phyloP scores from a whole-genome alignment of 768 basidiomycete genomes.

The Kwoniella bestiolae region DNA sequence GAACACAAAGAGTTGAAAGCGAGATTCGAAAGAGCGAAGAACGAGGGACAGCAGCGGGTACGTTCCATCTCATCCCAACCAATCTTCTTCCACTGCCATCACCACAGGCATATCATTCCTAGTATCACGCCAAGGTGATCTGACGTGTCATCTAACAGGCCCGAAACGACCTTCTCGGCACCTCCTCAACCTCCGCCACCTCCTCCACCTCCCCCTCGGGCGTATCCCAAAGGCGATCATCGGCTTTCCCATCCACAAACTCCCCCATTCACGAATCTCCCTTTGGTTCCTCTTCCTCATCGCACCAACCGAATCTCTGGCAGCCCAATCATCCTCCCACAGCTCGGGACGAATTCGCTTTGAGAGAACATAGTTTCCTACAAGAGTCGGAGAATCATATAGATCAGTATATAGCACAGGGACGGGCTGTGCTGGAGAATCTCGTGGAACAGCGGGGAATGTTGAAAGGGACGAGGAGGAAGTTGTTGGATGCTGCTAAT shows the following conservation, averaged over 20 bases:
- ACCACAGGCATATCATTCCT: too few relatives aligned
- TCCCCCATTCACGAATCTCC: conserved; percentile 79
- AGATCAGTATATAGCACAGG: conserved; percentile 91
- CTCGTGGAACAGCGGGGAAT: conserved; percentile 89
- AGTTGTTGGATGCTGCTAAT: conserved; percentile 86
- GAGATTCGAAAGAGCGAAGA: conserved; percentile 80
- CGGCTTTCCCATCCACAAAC: conserved; percentile 31
- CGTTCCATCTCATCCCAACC: background rate
- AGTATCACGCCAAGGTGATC: too few relatives aligned
- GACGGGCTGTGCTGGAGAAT: conserved; percentile 86
- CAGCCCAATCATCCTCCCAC: conserved; percentile 62
- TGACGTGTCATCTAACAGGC: too few relatives aligned
- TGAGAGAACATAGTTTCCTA: conserved; percentile 87
- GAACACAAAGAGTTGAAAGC: conserved; percentile 81
- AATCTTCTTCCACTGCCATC: background rate
- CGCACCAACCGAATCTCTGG: conserved; percentile 59
- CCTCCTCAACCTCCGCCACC: conserved; percentile 22
- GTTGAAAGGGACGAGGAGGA: conserved; percentile 84
- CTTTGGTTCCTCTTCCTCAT: conserved; percentile 63
- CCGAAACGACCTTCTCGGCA: conserved; percentile 38
- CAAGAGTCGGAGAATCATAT: conserved; percentile 78
- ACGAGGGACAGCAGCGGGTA: conserved; percentile 45
- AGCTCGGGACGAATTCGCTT: conserved; percentile 73
- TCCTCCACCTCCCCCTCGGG: conserved; percentile 38
- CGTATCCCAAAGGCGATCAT: conserved; percentile 40